Conservation (phyloP, 148 eudicot species). For the Dysphania ambrosioides region DNA sequence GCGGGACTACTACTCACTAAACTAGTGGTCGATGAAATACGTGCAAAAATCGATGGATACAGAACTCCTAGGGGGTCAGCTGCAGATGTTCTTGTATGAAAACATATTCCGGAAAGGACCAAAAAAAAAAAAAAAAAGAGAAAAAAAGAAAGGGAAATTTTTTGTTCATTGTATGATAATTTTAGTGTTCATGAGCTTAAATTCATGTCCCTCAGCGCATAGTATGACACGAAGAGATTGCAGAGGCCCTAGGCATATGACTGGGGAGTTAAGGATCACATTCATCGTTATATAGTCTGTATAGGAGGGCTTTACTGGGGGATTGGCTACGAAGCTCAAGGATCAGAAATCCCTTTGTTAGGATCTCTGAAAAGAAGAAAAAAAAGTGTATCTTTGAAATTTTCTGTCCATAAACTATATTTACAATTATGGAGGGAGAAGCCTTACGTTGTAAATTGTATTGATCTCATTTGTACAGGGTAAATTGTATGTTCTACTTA, state of each 20-base stretch:
- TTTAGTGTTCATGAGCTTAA: conserved; percentile 8
- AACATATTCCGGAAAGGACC: background rate
- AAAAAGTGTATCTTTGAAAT: too few relatives aligned
- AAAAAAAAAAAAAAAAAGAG: too few relatives aligned
- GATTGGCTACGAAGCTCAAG: background rate
- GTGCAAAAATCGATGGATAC: conserved; percentile 47
- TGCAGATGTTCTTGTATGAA: conserved; percentile 41
- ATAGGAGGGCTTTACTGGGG: background rate
- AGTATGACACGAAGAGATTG: conserved; percentile 8
- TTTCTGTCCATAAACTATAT: conserved; percentile 23
- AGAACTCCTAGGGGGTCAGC: conserved; percentile 33
- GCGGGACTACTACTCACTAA: conserved; percentile 79
- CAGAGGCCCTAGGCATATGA: conserved; percentile 12
- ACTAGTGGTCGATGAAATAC: conserved; percentile 71
- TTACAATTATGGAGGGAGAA: conserved; percentile 18
- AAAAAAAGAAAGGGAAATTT: background rate
- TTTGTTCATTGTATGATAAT: conserved; percentile 22
- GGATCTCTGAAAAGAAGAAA: conserved; percentile 4
- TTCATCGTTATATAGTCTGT: background rate
- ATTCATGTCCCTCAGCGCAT: background rate
- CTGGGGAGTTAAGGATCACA: conserved; percentile 2
- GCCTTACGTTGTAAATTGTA: conserved; percentile 20
- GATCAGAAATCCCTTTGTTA: background rate
- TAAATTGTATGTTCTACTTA: conserved; percentile 11
- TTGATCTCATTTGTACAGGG: conserved; percentile 19